Conservation (phyloP, 164 flowering plant species). For the Vitis vinifera region DNA sequence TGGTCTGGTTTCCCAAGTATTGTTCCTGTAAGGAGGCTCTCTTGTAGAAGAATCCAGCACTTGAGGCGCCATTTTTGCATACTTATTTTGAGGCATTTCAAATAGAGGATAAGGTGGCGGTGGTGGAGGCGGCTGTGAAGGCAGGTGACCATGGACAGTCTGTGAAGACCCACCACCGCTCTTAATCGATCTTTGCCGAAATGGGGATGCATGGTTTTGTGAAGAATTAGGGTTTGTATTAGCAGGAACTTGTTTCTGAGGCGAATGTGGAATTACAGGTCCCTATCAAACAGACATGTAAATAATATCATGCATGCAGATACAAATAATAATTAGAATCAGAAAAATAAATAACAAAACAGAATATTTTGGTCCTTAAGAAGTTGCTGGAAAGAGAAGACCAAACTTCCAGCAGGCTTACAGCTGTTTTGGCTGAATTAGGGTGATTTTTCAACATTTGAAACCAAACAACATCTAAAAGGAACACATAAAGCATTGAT, state of each 20-base stretch:
- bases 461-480: too few relatives aligned
- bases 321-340: neutral
- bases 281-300: slow-evolving; percentile 30
- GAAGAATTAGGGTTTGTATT: slow-evolving; percentile 41
- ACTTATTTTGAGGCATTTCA: slow-evolving; percentile 25
- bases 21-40: slow-evolving; percentile 34
- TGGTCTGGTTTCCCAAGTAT: slow-evolving; percentile 41
- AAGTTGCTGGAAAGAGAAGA: too few relatives aligned
- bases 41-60: slow-evolving; percentile 40
- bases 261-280: slow-evolving; percentile 29
- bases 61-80: slow-evolving; percentile 22
- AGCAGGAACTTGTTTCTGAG: slow-evolving; percentile 32
- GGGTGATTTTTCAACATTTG: too few relatives aligned
- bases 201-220: slow-evolving; percentile 27
- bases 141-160: slow-evolving; percentile 31
- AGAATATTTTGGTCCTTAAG: too few relatives aligned
- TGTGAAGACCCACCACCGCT: slow-evolving; percentile 40
- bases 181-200: slow-evolving; percentile 49
- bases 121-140: slow-evolving; percentile 31
- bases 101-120: slow-evolving; percentile 31
- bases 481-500: neutral
- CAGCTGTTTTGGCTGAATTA: too few relatives aligned
- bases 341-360: too few relatives aligned
- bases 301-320: slow-evolving; percentile 16
- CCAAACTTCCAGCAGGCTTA: too few relatives aligned